Percentiles rank a stretch among this genome's conserved stretches.
phyloP scores from a whole-genome alignment of 345 rosid species.

The Lagerstroemia speciosa region DNA sequence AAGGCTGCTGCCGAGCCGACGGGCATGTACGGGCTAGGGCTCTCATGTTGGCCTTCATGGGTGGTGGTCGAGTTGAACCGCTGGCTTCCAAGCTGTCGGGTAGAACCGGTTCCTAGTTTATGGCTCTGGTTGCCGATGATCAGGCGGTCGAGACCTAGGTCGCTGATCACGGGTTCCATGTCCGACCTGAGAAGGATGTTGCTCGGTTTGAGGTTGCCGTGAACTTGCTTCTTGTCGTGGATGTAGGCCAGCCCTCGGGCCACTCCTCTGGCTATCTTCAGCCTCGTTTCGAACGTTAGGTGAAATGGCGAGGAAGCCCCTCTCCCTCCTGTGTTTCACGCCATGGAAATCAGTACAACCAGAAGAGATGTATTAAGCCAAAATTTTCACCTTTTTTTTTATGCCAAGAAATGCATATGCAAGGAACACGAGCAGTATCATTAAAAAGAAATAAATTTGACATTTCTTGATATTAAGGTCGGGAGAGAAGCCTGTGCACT shows the following conservation, averaged over 20 bases:
- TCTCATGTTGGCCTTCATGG: conserved; percentile 14
- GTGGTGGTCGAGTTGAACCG: conserved; percentile 15
- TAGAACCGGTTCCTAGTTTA: conserved; percentile 17
- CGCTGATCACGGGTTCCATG: conserved; percentile 58
- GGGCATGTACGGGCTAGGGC: conserved; percentile 18
- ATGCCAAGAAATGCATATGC: too few relatives aligned
- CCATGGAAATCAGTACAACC: not conserved
- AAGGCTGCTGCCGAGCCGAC: conserved; percentile 17
- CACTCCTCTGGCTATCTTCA: conserved; percentile 72
- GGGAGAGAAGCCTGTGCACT: too few relatives aligned
- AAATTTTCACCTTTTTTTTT: too few relatives aligned
- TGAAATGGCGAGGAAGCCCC: conserved; percentile 42
- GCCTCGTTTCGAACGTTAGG: conserved; percentile 45
- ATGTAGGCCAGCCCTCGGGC: conserved; percentile 69
- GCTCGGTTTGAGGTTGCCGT: conserved; percentile 70
- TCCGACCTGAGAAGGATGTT: conserved; percentile 60
- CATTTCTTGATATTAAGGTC: too few relatives aligned
- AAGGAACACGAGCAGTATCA: too few relatives aligned
- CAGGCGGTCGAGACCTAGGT: conserved; percentile 61
- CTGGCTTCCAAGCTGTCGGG: conserved; percentile 26
- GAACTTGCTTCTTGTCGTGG: conserved; percentile 72
- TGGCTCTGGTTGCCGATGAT: conserved; percentile 16
- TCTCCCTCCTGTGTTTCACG: conserved; percentile 11
- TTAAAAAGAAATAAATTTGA: too few relatives aligned
- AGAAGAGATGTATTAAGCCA: too few relatives aligned